These are phyloP conservation scores for Cladosporium halotolerans DNA, from an alignment of 2,329 filamentous ascomycete genomes.

Conservation along the genomic window DNA sequence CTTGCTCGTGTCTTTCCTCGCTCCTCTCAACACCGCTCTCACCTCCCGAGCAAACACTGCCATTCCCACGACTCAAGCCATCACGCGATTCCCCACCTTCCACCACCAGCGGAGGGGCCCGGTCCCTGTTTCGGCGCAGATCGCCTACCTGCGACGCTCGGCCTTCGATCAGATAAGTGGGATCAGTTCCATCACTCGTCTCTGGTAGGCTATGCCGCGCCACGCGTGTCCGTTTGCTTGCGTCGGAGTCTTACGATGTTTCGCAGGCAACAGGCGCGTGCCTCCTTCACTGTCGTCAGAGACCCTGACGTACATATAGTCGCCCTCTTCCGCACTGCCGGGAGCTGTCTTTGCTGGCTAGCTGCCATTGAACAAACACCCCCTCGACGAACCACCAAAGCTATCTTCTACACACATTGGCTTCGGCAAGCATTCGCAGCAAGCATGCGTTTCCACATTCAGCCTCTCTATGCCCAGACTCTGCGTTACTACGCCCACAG, in stretches of 20 bases:
- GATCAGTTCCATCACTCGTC: constrained; percentile 2
- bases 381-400: no score
- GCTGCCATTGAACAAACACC: not conserved
- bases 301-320: constrained; percentile 5
- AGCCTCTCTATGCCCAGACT: constrained; percentile 20
- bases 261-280: constrained; percentile 4
- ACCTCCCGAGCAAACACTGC: not conserved
- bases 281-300: no score
- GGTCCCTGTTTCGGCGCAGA: constrained; percentile 9
- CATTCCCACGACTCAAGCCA: not conserved
- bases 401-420: no score
- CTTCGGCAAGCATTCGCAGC: not conserved
- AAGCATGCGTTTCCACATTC: constrained; percentile 51
- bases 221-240: not conserved
- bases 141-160: constrained; percentile 6
- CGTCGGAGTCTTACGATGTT: constrained; percentile 10
- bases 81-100: not conserved
- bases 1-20: no score
- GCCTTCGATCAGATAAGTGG: constrained; percentile 9
- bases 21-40: not conserved
- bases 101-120: not conserved
- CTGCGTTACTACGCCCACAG: constrained; percentile 23
- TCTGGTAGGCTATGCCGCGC: constrained; percentile 9
- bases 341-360: not conserved
- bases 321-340: not conserved